Evolutionary conservation across 2,329 filamentous ascomycete genomes (phyloP).

Genomic region (Epichloe aotearoae): DNA sequence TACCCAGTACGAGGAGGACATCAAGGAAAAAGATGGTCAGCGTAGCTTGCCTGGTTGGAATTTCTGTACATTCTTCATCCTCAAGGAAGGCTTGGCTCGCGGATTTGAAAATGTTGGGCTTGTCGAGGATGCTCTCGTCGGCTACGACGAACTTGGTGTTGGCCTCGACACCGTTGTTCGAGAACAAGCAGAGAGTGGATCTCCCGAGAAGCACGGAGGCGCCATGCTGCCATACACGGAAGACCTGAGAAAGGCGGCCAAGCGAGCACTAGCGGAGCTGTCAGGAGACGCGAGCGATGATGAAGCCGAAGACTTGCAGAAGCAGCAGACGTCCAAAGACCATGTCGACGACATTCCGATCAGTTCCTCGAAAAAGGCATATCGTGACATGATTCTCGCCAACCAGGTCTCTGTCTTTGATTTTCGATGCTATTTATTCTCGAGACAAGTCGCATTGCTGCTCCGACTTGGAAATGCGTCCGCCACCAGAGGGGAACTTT

Average conservation of each 20-base stretch:
- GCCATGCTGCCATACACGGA: constrained; percentile 60
- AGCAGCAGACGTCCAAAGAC: constrained; percentile 24
- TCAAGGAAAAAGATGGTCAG: constrained; percentile 79
- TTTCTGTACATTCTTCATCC: constrained; percentile 96
- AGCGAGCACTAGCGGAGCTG: constrained; percentile 32
- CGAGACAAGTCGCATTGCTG: constrained; percentile 71
- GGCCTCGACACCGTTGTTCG: constrained; percentile 73
- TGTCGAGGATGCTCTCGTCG: constrained; percentile 86
- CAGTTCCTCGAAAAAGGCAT: constrained; percentile 59
- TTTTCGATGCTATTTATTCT: constrained; percentile 87
- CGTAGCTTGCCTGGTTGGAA: constrained; percentile 89
- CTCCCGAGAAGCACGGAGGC: constrained; percentile 54
- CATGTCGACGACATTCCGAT: constrained; percentile 45
- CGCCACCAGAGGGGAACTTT: constrained; percentile 47
- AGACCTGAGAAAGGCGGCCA: constrained; percentile 51
- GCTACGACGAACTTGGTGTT: constrained; percentile 86
- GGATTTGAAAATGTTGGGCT: constrained; percentile 94
- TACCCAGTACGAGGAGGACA: constrained; percentile 91
- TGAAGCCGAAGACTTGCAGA: constrained; percentile 38
- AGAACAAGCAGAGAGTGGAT: constrained; percentile 51
- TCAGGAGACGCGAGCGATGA: constrained; percentile 19
- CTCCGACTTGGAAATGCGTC: constrained; percentile 68
- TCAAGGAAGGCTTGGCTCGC: constrained; percentile 86
- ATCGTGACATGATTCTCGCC: constrained; percentile 80
- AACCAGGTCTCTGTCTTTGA: constrained; percentile 96